These are phyloP conservation scores for Eremothecium sinecaudum DNA, from an alignment of 1,139 yeast species.

Conservation along the genomic window DNA sequence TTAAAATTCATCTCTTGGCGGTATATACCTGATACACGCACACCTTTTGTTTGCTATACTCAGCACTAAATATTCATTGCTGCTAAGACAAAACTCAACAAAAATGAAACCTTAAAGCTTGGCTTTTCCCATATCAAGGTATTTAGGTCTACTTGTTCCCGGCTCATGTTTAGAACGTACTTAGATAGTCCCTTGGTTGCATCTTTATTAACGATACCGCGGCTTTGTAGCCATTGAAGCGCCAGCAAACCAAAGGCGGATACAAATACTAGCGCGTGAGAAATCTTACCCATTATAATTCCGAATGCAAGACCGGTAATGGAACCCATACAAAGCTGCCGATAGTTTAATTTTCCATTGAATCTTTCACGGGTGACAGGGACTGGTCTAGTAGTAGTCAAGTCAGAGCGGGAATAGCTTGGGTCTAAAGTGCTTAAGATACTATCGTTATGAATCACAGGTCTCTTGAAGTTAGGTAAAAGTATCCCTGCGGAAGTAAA, in stretches of 20 bases:
- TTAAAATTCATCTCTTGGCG: too few relatives aligned
- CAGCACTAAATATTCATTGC: constrained; percentile 19
- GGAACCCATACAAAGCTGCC: constrained; percentile 21
- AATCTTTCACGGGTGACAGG: constrained; percentile 13
- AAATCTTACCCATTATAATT: constrained; percentile 17
- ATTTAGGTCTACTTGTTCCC: constrained; percentile 17
- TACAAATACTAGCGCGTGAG: constrained; percentile 15
- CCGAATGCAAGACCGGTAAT: constrained; percentile 19
- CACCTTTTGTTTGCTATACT: too few relatives aligned
- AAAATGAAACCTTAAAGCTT: constrained; percentile 19
- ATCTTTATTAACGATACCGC: constrained; percentile 16
- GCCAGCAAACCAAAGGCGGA: constrained; percentile 15
- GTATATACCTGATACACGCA: too few relatives aligned
- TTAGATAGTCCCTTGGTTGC: constrained; percentile 14
- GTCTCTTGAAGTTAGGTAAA: constrained; percentile 1
- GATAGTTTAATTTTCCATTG: constrained; percentile 25
- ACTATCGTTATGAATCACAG: constrained; percentile 15
- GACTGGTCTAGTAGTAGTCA: constrained; percentile 4
- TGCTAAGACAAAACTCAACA: constrained; percentile 16
- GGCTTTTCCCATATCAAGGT: constrained; percentile 20
- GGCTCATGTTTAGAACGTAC: constrained; percentile 13
- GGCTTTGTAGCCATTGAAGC: constrained; percentile 18
- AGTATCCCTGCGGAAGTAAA: not conserved
- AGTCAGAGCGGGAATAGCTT: not conserved
- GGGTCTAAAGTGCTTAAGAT: constrained; percentile 14